phyloP scores from a whole-genome alignment of 176 grass and related monocot species.

The Triticum urartu region DNA sequence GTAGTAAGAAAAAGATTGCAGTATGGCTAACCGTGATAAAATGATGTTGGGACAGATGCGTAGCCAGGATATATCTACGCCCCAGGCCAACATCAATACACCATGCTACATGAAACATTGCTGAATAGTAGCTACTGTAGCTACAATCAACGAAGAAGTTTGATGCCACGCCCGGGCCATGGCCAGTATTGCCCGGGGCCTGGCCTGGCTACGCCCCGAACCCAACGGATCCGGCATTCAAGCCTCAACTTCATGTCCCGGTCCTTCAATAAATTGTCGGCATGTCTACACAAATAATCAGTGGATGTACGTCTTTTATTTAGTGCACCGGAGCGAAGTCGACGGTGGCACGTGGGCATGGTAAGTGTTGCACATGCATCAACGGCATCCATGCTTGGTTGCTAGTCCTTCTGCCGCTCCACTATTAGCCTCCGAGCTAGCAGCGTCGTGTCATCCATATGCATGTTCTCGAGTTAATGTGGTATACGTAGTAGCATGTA shows the following conservation, averaged over 20 bases:
- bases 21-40: too few species aligned
- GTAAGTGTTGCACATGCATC: not conserved
- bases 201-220: not conserved
- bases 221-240: not conserved
- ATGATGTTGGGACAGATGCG: too few species aligned
- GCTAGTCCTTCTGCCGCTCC: not conserved
- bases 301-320: not conserved
- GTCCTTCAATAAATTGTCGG: not conserved
- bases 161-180: too few species aligned
- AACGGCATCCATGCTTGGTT: not conserved
- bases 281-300: not conserved
- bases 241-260: not conserved
- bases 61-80: too few species aligned
- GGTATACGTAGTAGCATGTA: not conserved
- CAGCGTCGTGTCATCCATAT: not conserved
- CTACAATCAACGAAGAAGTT: not conserved
- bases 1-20: too few species aligned
- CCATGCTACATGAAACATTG: too few species aligned
- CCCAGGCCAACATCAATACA: too few species aligned
- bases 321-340: not conserved
- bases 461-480: not conserved
- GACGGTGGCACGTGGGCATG: not conserved
- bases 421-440: not conserved
- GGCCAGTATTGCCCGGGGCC: not conserved
- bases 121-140: too few species aligned